Evolutionary conservation across 2,329 filamentous ascomycete genomes (phyloP), one percentile per base, ranked within the genome.

Genomic region (Fusarium incarnatum): DNA sequence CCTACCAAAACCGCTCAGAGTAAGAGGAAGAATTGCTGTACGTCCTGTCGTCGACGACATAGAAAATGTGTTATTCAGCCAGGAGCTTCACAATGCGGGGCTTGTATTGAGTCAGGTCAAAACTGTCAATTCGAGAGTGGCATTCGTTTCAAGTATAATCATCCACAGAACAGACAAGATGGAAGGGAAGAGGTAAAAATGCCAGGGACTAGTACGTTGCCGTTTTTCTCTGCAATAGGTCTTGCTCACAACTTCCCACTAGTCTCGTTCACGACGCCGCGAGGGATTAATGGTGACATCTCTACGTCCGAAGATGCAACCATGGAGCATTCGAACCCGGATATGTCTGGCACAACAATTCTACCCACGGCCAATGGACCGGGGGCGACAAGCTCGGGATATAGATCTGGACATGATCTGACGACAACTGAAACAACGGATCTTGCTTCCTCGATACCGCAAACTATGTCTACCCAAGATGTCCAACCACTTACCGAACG

Each of bases 61-160:
- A 32, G 60, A 7, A 63, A 62, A 28, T 63, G 60, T 3, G 57
- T 63, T 6, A 41, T 48, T 0, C 47, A 55, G 1, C 41, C 57
- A 0, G 47, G 60, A 0, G 41, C 60, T 0, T 47, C 47, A 0
- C 25, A 47, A 8, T 63, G 60, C 10, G 57, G 57, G 3, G 44
- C 57, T 1, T 63, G 60, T 8, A 30, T 62, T 12, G 60, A 63
- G 27, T 54, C 58, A 0, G 57, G 57, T 0, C 30, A 55, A 11
- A 30, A 63, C 0, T 63, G 60, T 15, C 32, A 8, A 0, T 63
- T 63, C 20, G 60, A 63, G 7, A 62, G 41, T 28, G 57, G 34
- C 16, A 47, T 63, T 55, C 57, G 57, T 2, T 63, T 63, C 32
- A 63, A 62, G n/a, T 48, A 62, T 23, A 47, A 3, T 22, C 44